Percentiles rank a stretch among this genome's conserved stretches.
Evolutionary conservation across 2,329 filamentous ascomycete genomes (phyloP).

Genomic region (Cladosporium halotolerans): DNA sequence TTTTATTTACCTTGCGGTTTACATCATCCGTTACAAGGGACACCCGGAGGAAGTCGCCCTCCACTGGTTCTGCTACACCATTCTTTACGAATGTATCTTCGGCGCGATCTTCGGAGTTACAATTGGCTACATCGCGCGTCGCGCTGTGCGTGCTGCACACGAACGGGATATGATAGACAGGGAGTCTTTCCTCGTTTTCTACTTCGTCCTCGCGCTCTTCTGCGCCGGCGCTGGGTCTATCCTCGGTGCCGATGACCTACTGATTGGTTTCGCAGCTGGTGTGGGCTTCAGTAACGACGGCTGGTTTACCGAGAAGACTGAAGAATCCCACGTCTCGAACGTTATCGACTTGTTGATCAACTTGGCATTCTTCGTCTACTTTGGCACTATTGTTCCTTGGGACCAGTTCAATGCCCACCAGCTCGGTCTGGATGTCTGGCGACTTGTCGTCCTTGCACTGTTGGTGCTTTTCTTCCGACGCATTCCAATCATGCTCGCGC

Average conservation of each 20-base stretch:
- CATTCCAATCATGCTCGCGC: constrained; percentile 83
- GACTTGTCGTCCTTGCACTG: constrained; percentile 85
- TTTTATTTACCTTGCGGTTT: constrained; percentile 88
- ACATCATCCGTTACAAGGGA: constrained; percentile 75
- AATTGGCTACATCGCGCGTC: constrained; percentile 83
- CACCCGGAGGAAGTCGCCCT: constrained; percentile 63
- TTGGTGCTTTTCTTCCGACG: constrained; percentile 93
- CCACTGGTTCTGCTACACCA: constrained; percentile 82
- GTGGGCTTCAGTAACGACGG: constrained; percentile 99
- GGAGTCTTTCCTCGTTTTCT: constrained; percentile 97
- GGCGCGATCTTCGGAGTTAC: constrained; percentile 82
- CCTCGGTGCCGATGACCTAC: constrained; percentile 83
- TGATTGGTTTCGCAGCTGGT: constrained; percentile 89
- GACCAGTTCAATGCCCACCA: constrained; percentile 70
- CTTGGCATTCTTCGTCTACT: constrained; percentile 95
- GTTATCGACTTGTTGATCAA: constrained; percentile 97
- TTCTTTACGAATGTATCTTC: constrained; percentile 94
- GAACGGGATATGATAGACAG: constrained; percentile 80
- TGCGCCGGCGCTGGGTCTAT: constrained; percentile 90
- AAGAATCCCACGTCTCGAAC: constrained; percentile 97
- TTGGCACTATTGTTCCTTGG: constrained; percentile 97
- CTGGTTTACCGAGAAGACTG: constrained; percentile 97
- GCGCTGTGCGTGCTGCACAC: constrained; percentile 84
- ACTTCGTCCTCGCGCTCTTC: constrained; percentile 93
- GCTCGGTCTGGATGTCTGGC: constrained; percentile 77